A percentile compares a stretch with the other conserved stretches of the same genome.
Conservation (phyloP, 441 rosid species). For the Mallotus repandus region DNA sequence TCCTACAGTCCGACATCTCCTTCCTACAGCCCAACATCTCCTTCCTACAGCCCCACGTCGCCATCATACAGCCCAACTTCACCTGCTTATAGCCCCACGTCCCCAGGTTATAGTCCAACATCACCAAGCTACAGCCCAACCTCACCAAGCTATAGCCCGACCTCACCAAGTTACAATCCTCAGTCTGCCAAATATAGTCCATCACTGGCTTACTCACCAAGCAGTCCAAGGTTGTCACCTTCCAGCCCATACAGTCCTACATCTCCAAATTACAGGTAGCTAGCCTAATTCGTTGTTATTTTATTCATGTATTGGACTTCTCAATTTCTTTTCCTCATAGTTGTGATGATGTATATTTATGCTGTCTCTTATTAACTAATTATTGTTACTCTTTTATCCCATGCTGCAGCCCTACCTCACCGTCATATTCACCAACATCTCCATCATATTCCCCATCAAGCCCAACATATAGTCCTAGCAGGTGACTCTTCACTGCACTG, state of each 20-base stretch:
- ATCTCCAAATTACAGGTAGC: slow-evolving; percentile 86
- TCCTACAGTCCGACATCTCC: slow-evolving; percentile 50
- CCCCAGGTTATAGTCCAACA: slow-evolving; percentile 67
- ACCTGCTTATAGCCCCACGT: slow-evolving; percentile 76
- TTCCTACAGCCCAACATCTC: slow-evolving; percentile 45
- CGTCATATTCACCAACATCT: slow-evolving; percentile 95
- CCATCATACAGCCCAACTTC: slow-evolving; percentile 85
- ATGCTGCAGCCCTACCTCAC: slow-evolving; percentile 79
- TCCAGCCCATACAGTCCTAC: slow-evolving; percentile 93
- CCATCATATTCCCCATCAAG: slow-evolving; percentile 94
- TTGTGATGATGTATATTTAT: not conserved
- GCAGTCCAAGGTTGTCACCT: slow-evolving; percentile 88
- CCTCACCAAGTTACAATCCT: slow-evolving; percentile 82
- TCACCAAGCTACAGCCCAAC: slow-evolving; percentile 64
- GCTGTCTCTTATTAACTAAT: not conserved
- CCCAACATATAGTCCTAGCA: slow-evolving; percentile 95
- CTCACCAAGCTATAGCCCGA: slow-evolving; percentile 44
- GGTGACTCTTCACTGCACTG: slow-evolving; percentile 40
- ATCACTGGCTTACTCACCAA: slow-evolving; percentile 87
- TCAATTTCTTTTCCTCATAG: not conserved
- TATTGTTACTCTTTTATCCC: not conserved
- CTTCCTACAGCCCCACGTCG: slow-evolving; percentile 72
- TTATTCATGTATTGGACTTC: not conserved
- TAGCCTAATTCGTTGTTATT: not conserved
- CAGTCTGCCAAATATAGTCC: slow-evolving; percentile 85